phyloP scores from a whole-genome alignment of 768 basidiomycete genomes.

The Pleurotus salmoneostramineus region DNA sequence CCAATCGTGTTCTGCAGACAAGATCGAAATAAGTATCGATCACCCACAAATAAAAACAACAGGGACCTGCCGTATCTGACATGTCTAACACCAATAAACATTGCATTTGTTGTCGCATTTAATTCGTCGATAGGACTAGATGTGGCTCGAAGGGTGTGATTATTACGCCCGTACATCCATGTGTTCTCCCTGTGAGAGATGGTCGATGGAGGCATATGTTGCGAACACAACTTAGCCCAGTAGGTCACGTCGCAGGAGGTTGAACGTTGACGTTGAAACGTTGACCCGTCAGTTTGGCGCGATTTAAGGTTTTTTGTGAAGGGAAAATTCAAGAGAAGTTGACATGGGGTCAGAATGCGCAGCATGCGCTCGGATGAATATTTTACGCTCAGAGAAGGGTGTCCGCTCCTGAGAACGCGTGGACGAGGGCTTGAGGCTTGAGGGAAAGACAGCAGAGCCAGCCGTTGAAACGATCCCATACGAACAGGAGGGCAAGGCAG shows the following conservation, averaged over 20 bases:
- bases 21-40: background rate
- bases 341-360: background rate
- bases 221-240: too few relatives aligned
- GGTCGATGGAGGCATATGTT: too few relatives aligned
- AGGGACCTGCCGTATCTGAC: background rate
- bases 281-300: background rate
- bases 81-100: background rate
- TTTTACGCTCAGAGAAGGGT: background rate
- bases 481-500: too few relatives aligned
- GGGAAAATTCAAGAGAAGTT: background rate
- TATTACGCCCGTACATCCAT: background rate
- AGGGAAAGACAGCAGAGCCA: background rate
- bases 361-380: background rate
- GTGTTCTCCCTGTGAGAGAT: background rate
- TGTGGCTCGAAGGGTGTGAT: background rate
- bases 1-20: background rate
- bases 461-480: background rate
- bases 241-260: too few relatives aligned
- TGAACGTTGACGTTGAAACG: too few relatives aligned
- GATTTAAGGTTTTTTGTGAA: background rate
- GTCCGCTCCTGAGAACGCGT: background rate
- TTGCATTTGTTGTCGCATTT: background rate
- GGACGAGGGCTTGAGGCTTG: background rate
- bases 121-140: background rate
- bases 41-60: conserved; percentile 3